Percentiles rank a stretch among this genome's conserved stretches.
These are phyloP conservation scores for Comarum palustre DNA, from an alignment of 306 rosid species.

Conservation along the genomic window DNA sequence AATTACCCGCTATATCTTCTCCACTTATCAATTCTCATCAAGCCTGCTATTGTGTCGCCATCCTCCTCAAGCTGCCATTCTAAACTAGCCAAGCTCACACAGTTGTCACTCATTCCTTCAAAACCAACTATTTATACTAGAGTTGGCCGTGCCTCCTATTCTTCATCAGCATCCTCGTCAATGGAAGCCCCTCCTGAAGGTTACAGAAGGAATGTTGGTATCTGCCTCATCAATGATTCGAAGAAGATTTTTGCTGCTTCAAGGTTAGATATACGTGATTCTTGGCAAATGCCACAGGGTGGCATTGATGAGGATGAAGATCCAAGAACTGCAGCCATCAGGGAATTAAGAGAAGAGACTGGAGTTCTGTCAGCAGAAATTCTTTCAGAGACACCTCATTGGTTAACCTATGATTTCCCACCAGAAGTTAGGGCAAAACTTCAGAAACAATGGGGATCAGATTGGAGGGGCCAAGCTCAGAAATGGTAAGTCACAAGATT, in stretches of 20 bases:
- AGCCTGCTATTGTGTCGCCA: slow-evolving; percentile 3
- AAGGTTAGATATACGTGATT: slow-evolving; percentile 61
- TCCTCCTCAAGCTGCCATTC: slow-evolving; percentile 11
- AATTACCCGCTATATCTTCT: slow-evolving; percentile 16
- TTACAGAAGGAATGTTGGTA: slow-evolving; percentile 73
- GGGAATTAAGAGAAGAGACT: slow-evolving; percentile 87
- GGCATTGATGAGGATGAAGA: slow-evolving; percentile 89
- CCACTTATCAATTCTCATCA: slow-evolving; percentile 11
- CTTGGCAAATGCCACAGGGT: slow-evolving; percentile 99
- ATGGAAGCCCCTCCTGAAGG: slow-evolving; percentile 88
- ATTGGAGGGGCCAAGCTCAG: slow-evolving; percentile 95
- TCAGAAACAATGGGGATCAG: slow-evolving; percentile 65
- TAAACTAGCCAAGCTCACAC: slow-evolving; percentile 17
- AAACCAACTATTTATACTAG: neutral
- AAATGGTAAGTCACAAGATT: slow-evolving; percentile 58
- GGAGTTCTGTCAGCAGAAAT: slow-evolving; percentile 82
- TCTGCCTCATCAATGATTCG: slow-evolving; percentile 64
- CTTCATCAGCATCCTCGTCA: slow-evolving; percentile 27
- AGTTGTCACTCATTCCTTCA: slow-evolving; percentile 12
- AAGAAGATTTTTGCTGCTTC: slow-evolving; percentile 76
- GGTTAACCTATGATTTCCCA: slow-evolving; percentile 94
- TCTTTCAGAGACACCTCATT: slow-evolving; percentile 72
- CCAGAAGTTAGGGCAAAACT: slow-evolving; percentile 71
- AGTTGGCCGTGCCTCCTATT: slow-evolving; percentile 8
- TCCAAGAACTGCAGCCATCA: slow-evolving; percentile 67